Conservation (phyloP, 352 stramenopile genomes). For the Phytophthora aleatoria region DNA sequence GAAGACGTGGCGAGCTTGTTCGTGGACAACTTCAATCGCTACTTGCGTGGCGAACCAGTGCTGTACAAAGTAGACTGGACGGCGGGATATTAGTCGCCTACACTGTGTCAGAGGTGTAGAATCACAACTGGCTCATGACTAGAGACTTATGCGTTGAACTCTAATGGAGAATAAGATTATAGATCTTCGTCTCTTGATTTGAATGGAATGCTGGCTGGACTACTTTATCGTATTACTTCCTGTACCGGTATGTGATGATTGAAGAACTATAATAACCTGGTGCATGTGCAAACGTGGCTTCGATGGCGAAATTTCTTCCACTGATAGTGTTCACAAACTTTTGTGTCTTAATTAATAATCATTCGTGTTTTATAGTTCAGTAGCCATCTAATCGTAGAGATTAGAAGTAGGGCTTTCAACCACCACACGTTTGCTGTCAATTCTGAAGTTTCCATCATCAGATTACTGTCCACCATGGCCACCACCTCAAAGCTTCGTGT, state of each 20-base stretch:
- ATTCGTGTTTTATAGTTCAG: too few species aligned
- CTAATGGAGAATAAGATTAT: neutral
- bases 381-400: neutral
- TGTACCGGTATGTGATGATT: too few species aligned
- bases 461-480: neutral
- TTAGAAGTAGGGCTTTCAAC: neutral
- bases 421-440: neutral
- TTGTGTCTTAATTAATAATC: too few species aligned
- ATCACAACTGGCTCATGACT: neutral
- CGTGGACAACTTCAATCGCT: constrained; percentile 54
- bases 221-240: too few species aligned
- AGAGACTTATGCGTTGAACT: too few species aligned
- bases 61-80: constrained; percentile 43
- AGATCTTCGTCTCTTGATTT: too few species aligned
- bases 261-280: too few species aligned
- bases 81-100: constrained; percentile 27
- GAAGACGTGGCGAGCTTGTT: constrained; percentile 83
- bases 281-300: too few species aligned
- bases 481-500: constrained; percentile 12
- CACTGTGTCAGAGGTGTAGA: neutral
- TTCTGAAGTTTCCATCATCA: neutral
- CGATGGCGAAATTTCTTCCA: too few species aligned
- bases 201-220: too few species aligned
- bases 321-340: too few species aligned
- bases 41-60: constrained; percentile 30